Evolutionary conservation across 345 rosid species (phyloP).

Genomic region (Melaleuca quinquenervia): DNA sequence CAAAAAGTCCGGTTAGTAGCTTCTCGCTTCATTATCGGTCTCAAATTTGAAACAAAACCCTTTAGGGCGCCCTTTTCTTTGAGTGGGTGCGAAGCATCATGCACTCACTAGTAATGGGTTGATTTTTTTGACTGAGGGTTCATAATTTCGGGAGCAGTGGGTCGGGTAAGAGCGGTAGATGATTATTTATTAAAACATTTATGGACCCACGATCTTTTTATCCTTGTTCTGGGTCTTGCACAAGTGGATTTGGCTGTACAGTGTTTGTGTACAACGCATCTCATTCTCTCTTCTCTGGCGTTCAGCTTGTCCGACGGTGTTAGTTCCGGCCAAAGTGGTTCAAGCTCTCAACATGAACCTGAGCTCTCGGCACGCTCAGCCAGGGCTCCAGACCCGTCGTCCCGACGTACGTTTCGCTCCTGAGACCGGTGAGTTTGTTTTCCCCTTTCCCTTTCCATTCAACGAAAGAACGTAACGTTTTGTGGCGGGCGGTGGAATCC

Average conservation of each 20-base stretch:
- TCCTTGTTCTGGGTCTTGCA: neutral
- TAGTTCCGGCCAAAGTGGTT: constrained; percentile 79
- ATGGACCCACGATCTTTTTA: neutral
- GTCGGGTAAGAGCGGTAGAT: neutral
- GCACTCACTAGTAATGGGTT: neutral
- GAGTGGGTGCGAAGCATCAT: neutral
- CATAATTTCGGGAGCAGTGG: neutral
- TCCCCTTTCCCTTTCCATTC: neutral
- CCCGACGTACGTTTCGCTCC: constrained; percentile 1
- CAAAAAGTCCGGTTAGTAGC: constrained; percentile 42
- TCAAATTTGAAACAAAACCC: too few relatives aligned
- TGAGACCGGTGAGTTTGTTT: constrained; percentile 3
- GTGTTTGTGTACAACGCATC: neutral
- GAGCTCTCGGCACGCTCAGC: constrained; percentile 17
- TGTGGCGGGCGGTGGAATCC: neutral
- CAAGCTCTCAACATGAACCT: constrained; percentile 60
- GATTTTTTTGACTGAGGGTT: neutral
- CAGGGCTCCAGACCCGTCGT: constrained; percentile 24
- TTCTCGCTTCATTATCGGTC: neutral
- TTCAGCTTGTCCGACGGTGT: constrained; percentile 34
- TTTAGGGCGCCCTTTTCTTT: neutral
- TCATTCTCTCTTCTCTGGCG: neutral
- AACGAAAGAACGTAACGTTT: neutral
- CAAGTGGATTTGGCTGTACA: neutral
- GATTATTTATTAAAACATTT: neutral